phyloP scores from a whole-genome alignment of 2,329 filamentous ascomycete genomes.

The Alternaria sp. region DNA sequence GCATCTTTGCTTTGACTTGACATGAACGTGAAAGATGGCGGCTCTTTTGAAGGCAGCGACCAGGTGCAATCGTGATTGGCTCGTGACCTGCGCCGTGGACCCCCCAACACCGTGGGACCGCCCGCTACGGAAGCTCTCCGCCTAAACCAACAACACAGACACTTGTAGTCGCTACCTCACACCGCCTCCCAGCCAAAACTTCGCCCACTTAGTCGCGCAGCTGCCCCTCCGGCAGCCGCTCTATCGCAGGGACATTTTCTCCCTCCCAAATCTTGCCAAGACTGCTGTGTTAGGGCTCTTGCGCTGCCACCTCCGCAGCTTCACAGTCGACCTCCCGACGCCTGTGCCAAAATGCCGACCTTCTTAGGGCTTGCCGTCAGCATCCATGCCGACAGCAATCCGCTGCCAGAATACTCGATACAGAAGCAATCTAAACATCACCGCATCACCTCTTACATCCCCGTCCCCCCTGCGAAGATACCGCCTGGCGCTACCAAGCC shows the following conservation, averaged over 20 bases:
- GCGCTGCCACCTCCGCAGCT: conserved; percentile 24
- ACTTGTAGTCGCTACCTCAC: conserved; percentile 25
- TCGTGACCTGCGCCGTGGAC: conserved; percentile 14
- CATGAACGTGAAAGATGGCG: background rate
- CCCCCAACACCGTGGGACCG: conserved; percentile 18
- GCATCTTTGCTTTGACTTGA: conserved; percentile 5
- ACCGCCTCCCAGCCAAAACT: conserved; percentile 20
- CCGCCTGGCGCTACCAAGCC: conserved; percentile 73
- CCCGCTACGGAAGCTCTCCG: conserved; percentile 23
- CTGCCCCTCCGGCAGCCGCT: conserved; percentile 18
- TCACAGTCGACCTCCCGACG: conserved; percentile 15
- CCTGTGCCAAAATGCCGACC: conserved; percentile 72
- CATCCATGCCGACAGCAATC: conserved; percentile 83
- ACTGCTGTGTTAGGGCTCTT: conserved; percentile 21
- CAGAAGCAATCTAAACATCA: conserved; percentile 91
- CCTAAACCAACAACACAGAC: conserved; percentile 25
- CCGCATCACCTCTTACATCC: conserved; percentile 96
- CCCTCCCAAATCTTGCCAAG: conserved; percentile 29
- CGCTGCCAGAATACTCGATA: conserved; percentile 90
- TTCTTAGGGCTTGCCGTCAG: conserved; percentile 99
- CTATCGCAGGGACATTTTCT: conserved; percentile 21
- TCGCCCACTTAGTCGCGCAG: conserved; percentile 25
- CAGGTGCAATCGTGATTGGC: conserved; percentile 22
- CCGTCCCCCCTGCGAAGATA: conserved; percentile 87
- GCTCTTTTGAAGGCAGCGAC: conserved; percentile 4